A percentile compares a stretch with the other conserved stretches of the same genome.
phyloP scores from a whole-genome alignment of 2,329 filamentous ascomycete genomes.

The Penicillium fuscoglaucum region DNA sequence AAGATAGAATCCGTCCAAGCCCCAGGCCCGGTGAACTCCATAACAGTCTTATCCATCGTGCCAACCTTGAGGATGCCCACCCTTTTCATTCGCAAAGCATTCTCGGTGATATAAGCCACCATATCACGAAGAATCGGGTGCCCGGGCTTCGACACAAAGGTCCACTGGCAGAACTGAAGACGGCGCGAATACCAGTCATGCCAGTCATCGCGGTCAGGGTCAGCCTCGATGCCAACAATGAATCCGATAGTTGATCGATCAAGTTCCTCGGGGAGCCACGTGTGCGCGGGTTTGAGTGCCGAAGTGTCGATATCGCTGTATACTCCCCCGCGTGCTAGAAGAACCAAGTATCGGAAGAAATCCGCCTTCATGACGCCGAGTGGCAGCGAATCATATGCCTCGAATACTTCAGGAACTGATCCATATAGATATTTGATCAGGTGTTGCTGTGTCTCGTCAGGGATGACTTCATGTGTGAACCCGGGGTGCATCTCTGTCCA shows the following conservation, averaged over 20 bases:
- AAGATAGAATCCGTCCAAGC: slow-evolving; percentile 94
- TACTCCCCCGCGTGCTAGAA: slow-evolving; percentile 75
- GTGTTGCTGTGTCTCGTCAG: slow-evolving; percentile 80
- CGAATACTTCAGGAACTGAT: slow-evolving; percentile 72
- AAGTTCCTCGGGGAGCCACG: slow-evolving; percentile 82
- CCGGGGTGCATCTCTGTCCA: slow-evolving; percentile 86
- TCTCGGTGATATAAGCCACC: slow-evolving; percentile 79
- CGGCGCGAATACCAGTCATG: slow-evolving; percentile 91
- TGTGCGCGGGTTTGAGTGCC: slow-evolving; percentile 76
- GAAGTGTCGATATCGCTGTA: slow-evolving; percentile 93
- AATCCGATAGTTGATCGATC: slow-evolving; percentile 77
- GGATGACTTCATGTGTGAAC: slow-evolving; percentile 95
- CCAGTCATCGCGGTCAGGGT: slow-evolving; percentile 92
- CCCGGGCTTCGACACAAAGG: slow-evolving; percentile 91
- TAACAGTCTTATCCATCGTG: slow-evolving; percentile 69
- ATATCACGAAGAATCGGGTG: slow-evolving; percentile 89
- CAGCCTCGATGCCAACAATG: slow-evolving; percentile 92
- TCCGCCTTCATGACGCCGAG: slow-evolving; percentile 76
- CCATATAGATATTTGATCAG: slow-evolving; percentile 85
- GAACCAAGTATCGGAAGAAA: slow-evolving; percentile 73
- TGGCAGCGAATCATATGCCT: slow-evolving; percentile 72
- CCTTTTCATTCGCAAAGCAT: slow-evolving; percentile 73
- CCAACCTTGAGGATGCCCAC: slow-evolving; percentile 62
- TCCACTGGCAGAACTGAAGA: slow-evolving; percentile 99
- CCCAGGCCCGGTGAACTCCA: slow-evolving; percentile 92